These are phyloP conservation scores for Eimeria maxima DNA, from an alignment of 169 alveolate genomes.

Conservation along the genomic window DNA sequence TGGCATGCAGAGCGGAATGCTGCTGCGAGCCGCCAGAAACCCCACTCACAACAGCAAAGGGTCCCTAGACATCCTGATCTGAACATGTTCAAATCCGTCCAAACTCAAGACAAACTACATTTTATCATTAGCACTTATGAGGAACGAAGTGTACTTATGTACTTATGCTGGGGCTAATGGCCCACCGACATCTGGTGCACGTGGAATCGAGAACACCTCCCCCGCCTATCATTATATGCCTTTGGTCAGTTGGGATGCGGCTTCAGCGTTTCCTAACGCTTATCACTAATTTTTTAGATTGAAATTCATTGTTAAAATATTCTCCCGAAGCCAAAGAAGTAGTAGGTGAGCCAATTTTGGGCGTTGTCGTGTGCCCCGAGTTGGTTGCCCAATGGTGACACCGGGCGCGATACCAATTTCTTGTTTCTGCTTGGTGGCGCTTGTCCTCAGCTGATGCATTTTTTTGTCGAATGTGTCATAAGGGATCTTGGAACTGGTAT, in stretches of 20 bases:
- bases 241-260: background rate
- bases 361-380: background rate
- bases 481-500: background rate
- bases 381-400: background rate
- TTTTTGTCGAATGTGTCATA: background rate
- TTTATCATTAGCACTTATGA: background rate
- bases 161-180: background rate
- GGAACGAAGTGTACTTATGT: background rate
- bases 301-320: too few relatives aligned
- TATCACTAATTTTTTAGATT: too few relatives aligned
- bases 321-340: too few relatives aligned
- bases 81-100: background rate
- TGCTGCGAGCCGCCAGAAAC: background rate
- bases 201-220: background rate
- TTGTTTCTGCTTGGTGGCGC: background rate
- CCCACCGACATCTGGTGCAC: background rate
- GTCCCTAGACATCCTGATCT: background rate
- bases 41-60: background rate
- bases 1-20: background rate
- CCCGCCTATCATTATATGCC: background rate
- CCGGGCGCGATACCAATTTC: too few relatives aligned
- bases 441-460: background rate
- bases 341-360: background rate
- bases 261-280: background rate
- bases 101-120: background rate